Evolutionary conservation across 2,329 filamentous ascomycete species (phyloP).

Genomic region (Fragosphaeria purpurea): DNA sequence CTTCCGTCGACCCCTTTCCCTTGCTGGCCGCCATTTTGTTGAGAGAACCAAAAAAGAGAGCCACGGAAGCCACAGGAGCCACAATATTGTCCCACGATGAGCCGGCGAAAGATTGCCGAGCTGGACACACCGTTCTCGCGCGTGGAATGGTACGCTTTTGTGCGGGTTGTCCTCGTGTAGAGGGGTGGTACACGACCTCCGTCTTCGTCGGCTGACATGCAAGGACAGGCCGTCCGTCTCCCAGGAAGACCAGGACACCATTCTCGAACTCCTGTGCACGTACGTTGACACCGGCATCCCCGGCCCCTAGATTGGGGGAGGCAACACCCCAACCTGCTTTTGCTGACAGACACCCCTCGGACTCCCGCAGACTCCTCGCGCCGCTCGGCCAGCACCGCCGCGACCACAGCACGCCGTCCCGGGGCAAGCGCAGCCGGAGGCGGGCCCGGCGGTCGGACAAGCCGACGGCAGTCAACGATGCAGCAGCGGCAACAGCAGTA

Average conservation of each 20-base stretch:
- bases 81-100: constrained; percentile 24
- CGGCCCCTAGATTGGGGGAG: too few relatives aligned
- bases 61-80: too few relatives aligned
- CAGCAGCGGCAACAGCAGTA: constrained; percentile 2
- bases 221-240: constrained; percentile 48
- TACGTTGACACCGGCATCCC: constrained; percentile 24
- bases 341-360: too few relatives aligned
- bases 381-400: constrained; percentile 55
- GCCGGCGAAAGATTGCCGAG: constrained; percentile 50
- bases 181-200: neutral
- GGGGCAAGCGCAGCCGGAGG: constrained; percentile 40
- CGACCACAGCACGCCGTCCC: constrained; percentile 44
- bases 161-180: constrained; percentile 6
- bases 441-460: constrained; percentile 37
- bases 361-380: constrained; percentile 41
- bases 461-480: constrained; percentile 14
- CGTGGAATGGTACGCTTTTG: constrained; percentile 42
- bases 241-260: constrained; percentile 48
- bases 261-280: constrained; percentile 59
- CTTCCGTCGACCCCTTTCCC: too few relatives aligned
- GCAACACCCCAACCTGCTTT: too few relatives aligned
- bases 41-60: too few relatives aligned
- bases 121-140: constrained; percentile 56
- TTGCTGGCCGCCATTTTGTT: too few relatives aligned
- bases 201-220: neutral